These are phyloP conservation scores for Aureobasidium pullulans DNA, from an alignment of 2,329 filamentous ascomycete genomes.

Conservation along the genomic window DNA sequence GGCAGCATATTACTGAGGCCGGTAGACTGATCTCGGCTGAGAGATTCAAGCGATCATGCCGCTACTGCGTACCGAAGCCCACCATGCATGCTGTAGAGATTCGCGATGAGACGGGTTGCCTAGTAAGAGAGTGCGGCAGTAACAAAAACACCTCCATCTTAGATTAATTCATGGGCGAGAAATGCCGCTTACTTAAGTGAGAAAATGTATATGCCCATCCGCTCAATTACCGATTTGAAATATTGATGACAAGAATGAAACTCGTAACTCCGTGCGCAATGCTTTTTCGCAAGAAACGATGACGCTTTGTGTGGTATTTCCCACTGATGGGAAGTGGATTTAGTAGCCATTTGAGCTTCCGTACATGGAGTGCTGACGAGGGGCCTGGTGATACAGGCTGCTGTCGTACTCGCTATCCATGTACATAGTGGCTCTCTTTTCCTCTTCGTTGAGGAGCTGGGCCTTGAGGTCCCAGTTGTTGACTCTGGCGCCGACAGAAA, in stretches of 20 bases:
- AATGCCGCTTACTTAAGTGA: too few relatives aligned
- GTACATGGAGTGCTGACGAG: constrained; percentile 17
- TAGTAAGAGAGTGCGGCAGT: too few relatives aligned
- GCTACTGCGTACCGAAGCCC: neutral
- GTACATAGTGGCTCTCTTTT: constrained; percentile 66
- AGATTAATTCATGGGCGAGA: too few relatives aligned
- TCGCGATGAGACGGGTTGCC: too few relatives aligned
- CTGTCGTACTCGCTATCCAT: constrained; percentile 57
- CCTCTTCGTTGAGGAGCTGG: constrained; percentile 65
- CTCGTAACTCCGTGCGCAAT: constrained; percentile 1
- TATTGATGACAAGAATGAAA: neutral
- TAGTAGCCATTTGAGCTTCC: constrained; percentile 10
- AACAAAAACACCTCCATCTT: too few relatives aligned
- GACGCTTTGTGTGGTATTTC: neutral
- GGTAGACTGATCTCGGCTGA: neutral
- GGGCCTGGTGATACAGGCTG: constrained; percentile 33
- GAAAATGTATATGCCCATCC: neutral
- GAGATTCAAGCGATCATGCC: neutral
- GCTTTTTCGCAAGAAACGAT: neutral
- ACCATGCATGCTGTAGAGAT: too few relatives aligned
- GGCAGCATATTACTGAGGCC: neutral
- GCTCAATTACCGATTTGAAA: neutral
- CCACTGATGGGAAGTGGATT: neutral
- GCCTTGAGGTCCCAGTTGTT: constrained; percentile 99
- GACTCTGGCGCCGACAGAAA: constrained; percentile 88